Conservation (phyloP, 1,139 yeast genomes). For the Saccharomycopsis crataegensis region DNA sequence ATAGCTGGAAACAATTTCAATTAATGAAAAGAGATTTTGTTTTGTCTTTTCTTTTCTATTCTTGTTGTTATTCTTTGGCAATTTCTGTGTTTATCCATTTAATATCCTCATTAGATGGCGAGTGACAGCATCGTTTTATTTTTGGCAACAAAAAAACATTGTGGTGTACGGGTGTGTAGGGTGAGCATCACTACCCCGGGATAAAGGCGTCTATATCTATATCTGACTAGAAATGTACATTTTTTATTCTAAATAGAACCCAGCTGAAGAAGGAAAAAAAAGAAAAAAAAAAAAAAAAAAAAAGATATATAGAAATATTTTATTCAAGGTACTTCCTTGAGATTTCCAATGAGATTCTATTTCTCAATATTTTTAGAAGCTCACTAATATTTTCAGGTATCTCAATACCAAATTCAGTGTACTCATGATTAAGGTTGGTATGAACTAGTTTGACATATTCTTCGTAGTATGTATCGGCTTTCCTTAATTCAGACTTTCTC, state of each 20-base stretch:
- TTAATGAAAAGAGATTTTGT: background rate
- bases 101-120: background rate
- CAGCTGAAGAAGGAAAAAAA: no score
- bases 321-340: constrained; percentile 17
- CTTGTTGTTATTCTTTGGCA: background rate
- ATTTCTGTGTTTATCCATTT: background rate
- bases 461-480: constrained; percentile 2
- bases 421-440: constrained; percentile 1
- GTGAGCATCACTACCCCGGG: background rate
- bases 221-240: no score
- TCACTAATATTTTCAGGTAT: constrained; percentile 6
- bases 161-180: background rate
- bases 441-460: constrained; percentile 1
- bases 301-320: background rate
- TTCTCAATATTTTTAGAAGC: constrained; percentile 9
- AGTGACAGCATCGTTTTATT: no score
- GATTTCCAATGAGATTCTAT: constrained; percentile 14
- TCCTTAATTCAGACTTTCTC: background rate
- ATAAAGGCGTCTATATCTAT: background rate
- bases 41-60: background rate
- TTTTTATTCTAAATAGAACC: no score
- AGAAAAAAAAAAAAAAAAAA: background rate
- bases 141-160: no score
- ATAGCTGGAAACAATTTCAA: no score
- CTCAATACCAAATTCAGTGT: constrained; percentile 1